A percentile compares a stretch with the other conserved stretches of the same genome.
These are phyloP conservation scores for Exophiala calicioides DNA, from an alignment of 2,329 filamentous ascomycete genomes.

Conservation along the genomic window DNA sequence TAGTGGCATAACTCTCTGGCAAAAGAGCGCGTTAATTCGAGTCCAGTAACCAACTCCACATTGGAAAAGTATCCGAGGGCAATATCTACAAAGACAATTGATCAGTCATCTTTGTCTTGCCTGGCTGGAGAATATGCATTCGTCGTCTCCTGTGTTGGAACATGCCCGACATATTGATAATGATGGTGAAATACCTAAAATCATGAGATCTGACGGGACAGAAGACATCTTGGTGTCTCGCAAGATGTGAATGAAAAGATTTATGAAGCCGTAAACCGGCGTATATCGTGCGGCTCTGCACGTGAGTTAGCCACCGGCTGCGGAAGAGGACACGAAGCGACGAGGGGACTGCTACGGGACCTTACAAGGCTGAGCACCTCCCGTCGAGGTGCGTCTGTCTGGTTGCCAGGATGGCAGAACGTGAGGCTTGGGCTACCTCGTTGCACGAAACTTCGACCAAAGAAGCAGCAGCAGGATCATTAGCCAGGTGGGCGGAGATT, in stretches of 20 bases:
- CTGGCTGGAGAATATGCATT: too few species aligned
- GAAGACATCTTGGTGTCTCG: conserved; percentile 7
- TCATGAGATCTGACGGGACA: conserved; percentile 8
- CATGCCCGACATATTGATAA: too few species aligned
- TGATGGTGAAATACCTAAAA: conserved; percentile 7
- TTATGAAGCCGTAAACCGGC: background rate
- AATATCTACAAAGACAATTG: conserved; percentile 5
- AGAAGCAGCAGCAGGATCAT: background rate
- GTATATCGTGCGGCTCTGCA: too few species aligned
- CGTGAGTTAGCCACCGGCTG: too few species aligned
- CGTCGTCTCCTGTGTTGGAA: too few species aligned
- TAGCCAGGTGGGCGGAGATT: background rate
- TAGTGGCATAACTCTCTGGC: conserved; percentile 15
- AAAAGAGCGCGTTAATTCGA: conserved; percentile 8
- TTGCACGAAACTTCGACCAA: conserved; percentile 5
- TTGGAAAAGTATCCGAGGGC: conserved; percentile 16
- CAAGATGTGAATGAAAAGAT: conserved; percentile 2
- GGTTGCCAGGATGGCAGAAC: conserved; percentile 11
- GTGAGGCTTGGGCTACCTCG: conserved; percentile 5
- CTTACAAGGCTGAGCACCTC: conserved; percentile 11
- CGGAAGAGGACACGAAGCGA: too few species aligned
- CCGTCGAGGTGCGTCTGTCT: conserved; percentile 10
- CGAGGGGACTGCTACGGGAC: too few species aligned
- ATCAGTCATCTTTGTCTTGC: background rate
- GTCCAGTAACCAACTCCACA: conserved; percentile 9